Percentiles rank a stretch among this genome's conserved stretches.
These are phyloP conservation scores for Acmispon strigosus DNA, from an alignment of 306 rosid species.

Conservation along the genomic window DNA sequence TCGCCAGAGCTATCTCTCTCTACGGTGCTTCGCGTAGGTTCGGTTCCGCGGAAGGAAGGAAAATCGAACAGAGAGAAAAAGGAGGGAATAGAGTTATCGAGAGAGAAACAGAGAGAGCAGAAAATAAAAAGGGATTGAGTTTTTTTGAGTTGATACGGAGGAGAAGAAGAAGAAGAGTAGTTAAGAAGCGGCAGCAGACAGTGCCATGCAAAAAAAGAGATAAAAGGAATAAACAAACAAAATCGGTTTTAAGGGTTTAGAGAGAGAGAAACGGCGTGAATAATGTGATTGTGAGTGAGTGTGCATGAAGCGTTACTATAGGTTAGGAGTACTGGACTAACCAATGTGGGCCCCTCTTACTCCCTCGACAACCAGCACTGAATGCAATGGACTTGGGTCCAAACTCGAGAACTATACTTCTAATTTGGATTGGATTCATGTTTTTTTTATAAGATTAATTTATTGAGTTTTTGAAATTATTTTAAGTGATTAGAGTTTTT, in stretches of 20 bases:
- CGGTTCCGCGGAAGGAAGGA: not conserved
- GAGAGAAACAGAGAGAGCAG: not conserved
- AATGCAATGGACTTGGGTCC: too few species aligned
- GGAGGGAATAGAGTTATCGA: not conserved
- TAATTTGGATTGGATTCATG: too few species aligned
- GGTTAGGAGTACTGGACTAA: not conserved
- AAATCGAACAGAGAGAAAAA: not conserved
- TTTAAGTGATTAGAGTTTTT: too few species aligned
- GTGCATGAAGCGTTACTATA: not conserved
- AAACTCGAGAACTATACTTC: too few species aligned
- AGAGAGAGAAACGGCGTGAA: not conserved
- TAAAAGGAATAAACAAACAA: conserved; percentile 18
- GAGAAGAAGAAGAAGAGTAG: not conserved
- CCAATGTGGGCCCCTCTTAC: too few species aligned
- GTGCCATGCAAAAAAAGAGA: conserved; percentile 49
- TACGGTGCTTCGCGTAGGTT: not conserved
- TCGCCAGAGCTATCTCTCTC: not conserved
- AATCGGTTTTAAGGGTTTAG: not conserved
- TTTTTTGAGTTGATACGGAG: not conserved
- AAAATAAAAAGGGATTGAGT: not conserved
- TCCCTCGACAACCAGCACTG: too few species aligned
- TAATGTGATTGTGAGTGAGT: not conserved
- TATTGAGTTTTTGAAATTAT: too few species aligned
- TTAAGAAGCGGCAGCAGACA: conserved; percentile 39
- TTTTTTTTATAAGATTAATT: too few species aligned